Base-by-base conservation (phyloP, 805 yeast genomes). In the Candida alai region DNA sequence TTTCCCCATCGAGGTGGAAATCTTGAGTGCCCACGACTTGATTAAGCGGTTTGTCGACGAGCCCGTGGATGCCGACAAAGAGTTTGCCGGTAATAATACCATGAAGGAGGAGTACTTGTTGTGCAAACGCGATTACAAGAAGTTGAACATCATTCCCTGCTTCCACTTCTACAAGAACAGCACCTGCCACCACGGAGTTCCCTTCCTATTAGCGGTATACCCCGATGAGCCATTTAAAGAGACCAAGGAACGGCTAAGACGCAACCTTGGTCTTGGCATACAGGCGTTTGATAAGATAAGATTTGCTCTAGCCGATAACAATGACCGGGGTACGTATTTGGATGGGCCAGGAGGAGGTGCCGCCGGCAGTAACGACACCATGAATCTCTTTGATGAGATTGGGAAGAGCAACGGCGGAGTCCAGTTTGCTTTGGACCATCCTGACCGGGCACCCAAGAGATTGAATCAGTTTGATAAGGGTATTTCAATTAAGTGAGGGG, bases 401-500 rank as follows among this genome's bases (percentile, higher is more conserved):
- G 57, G 56, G 2, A 43, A 42, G 21, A 52, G 50, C 23, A 54
- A 64, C 12, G 62, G 65, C 7, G 65, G 65, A 28, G 80, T 74
- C 39, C 69, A 67, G 20, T 61, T 93, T 33, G 94, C 89, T 18
- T 65, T 93, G 52, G 96, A 93, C 52, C 95, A 86, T 50, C 88
- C 93, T 1, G 96, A 87, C 53, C 74, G 93, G 50, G 65, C 78
- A 26, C 72, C 79, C n/a, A 59, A 56, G 30, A 59, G 63, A 18
- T 50, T 51, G 30, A 53, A 45, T 32, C 58, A 54, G 14, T 55
- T 54, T 34, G 73, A 67, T 33, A 65, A 62, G 45, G 72, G 72
- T 13, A 66, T 67, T 30, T 64, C 69, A 13, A 66, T 67, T 24
- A 61, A 56, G 36, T 63, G 35, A 36, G 12, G 10, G 29, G 10